phyloP scores from a whole-genome alignment of 2,329 filamentous ascomycete genomes.

The Didymella segeticola region DNA sequence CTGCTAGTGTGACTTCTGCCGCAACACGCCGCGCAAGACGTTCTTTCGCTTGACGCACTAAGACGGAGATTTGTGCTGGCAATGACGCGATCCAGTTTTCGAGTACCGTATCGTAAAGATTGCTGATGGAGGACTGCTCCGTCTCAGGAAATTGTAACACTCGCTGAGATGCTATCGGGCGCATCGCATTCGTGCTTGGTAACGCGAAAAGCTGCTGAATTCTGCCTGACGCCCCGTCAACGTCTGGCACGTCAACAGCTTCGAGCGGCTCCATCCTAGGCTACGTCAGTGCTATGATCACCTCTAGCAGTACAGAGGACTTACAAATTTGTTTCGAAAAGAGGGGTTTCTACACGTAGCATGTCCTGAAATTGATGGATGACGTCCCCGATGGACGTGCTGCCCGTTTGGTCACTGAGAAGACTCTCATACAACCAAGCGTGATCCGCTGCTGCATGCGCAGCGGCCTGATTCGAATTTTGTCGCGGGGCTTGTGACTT shows the following conservation, averaged over 20 bases:
- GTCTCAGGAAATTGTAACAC: constrained; percentile 20
- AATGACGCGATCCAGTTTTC: constrained; percentile 42
- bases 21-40: constrained; percentile 44
- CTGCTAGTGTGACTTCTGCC: constrained; percentile 48
- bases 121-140: constrained; percentile 26
- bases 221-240: constrained; percentile 39
- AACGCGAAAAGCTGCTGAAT: constrained; percentile 28
- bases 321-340: constrained; percentile 24
- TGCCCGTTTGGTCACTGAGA: neutral
- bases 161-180: constrained; percentile 24
- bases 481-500: constrained; percentile 12
- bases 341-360: constrained; percentile 12
- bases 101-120: constrained; percentile 43
- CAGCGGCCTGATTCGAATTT: neutral
- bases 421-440: constrained; percentile 26
- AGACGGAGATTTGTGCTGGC: constrained; percentile 29
- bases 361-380: constrained; percentile 21
- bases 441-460: constrained; percentile 13
- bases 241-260: constrained; percentile 31
- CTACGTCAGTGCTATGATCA: constrained; percentile 6
- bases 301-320: neutral
- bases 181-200: constrained; percentile 2
- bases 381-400: constrained; percentile 21
- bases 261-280: constrained; percentile 32
- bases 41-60: constrained; percentile 40